These are phyloP conservation scores for Xylariaceae sp. DNA, from an alignment of 2,329 filamentous ascomycete genomes.

Conservation along the genomic window DNA sequence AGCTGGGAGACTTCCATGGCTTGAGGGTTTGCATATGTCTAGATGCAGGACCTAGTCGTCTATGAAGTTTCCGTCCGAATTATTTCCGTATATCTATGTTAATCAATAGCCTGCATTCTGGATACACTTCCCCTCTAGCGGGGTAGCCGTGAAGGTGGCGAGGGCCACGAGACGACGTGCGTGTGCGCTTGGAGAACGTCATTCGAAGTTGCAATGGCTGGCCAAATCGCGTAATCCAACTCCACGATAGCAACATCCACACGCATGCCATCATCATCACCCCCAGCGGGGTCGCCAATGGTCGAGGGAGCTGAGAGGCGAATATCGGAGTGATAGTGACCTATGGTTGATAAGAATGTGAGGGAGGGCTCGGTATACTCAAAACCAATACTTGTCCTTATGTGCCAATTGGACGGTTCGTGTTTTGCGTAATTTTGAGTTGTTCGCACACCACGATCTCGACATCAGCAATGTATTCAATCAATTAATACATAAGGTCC, in stretches of 20 bases:
- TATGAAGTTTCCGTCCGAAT: too few species aligned
- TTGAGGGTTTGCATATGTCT: too few species aligned
- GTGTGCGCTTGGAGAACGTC: not conserved
- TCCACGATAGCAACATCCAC: constrained; percentile 28
- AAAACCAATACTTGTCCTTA: constrained; percentile 3
- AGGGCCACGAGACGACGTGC: too few species aligned
- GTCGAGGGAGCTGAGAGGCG: not conserved
- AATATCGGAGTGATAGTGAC: not conserved
- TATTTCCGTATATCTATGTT: too few species aligned
- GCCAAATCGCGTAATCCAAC: constrained; percentile 28
- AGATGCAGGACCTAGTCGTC: too few species aligned
- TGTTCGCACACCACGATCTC: constrained; percentile 27
- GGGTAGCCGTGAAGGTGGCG: too few species aligned
- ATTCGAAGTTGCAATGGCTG: constrained; percentile 4
- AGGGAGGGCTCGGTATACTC: constrained; percentile 15
- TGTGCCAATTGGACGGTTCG: constrained; percentile 23
- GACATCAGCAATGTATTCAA: constrained; percentile 1
- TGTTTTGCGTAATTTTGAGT: constrained; percentile 25
- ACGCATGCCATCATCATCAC: constrained; percentile 12
- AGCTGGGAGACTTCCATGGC: too few species aligned
- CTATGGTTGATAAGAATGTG: constrained; percentile 2
- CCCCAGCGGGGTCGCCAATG: constrained; percentile 10
- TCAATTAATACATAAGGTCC: constrained; percentile 2
- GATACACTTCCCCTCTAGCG: too few species aligned
- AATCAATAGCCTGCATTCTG: too few species aligned